Base-by-base conservation (phyloP, 495 filamentous ascomycete genomes). In the Penicillium pulvis region DNA sequence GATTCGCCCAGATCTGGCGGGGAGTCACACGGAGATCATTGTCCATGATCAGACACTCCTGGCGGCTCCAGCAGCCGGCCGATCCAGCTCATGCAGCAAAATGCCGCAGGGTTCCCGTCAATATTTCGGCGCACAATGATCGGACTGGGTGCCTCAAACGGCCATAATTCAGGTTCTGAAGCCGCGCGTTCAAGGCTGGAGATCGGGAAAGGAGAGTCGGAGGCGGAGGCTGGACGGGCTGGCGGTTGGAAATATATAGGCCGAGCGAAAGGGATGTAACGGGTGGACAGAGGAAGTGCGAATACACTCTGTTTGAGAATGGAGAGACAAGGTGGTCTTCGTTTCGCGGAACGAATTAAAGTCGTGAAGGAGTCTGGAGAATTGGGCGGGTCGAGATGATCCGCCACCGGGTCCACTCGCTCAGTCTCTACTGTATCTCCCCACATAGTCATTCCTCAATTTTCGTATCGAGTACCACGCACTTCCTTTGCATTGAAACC, bases 1-100 rank as follows among this genome's bases (percentile, higher is more conserved):
- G 79, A 57, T 77, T 69, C 51, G 75, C 80, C 79, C 79, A 83
- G 51, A 83, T 81, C 66, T 83, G 79, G 67, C 80, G 80, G 57
- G 74, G 74, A 61, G 67, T 65, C 51, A 78, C 50, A 56, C 58
- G 70, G 54, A 59, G 66, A 55, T 63, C 69, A 72, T 75, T 64
- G 61, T 58, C 74, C 76, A 77, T 79, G 62, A 63, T 78, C 60
- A 56, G 48, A 35, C 62, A 46, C 50, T 59, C 56, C 54, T 55
- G 51, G 51, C 58, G 61, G 54, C 57, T 62, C 60, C 51, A 60
- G 66, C 59, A 55, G 56, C 56, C 59, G 60, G 65, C 62, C 49
- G 42, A 26, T 55, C 55, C 60, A 58, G 58, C 51, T 68, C 69
- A 72, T 64, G 58, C 56, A 72, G 45, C 57, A 41, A 50, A 47